Evolutionary conservation across 371 early-diverging fungal species (phyloP).

Genomic region (Mortierella sp.): DNA sequence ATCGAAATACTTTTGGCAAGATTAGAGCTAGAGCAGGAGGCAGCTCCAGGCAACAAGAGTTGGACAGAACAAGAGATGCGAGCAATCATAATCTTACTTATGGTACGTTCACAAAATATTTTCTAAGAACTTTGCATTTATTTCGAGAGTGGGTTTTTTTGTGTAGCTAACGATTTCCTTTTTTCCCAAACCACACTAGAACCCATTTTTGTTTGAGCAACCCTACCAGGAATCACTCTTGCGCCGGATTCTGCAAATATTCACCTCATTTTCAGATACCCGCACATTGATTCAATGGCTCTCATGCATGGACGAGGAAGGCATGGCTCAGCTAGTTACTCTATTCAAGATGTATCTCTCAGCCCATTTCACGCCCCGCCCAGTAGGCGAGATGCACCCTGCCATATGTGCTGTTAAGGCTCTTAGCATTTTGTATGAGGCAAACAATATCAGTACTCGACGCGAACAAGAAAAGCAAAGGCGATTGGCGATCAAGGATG

Average conservation of each 20-base stretch:
- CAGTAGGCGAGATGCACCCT: constrained; percentile 66
- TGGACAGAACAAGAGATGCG: constrained; percentile 57
- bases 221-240: constrained; percentile 63
- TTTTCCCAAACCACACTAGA: constrained; percentile 35
- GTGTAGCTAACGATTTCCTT: background rate
- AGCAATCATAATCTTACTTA: constrained; percentile 59
- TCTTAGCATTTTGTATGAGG: constrained; percentile 70
- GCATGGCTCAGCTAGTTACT: constrained; percentile 47
- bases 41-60: constrained; percentile 5
- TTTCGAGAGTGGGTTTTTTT: background rate
- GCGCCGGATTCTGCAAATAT: constrained; percentile 58
- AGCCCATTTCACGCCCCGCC: constrained; percentile 51
- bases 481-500: constrained; percentile 17
- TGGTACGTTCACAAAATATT: constrained; percentile 41
- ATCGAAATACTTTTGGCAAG: constrained; percentile 68
- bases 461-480: constrained; percentile 29
- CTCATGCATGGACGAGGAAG: constrained; percentile 55
- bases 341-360: constrained; percentile 53
- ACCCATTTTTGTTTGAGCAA: constrained; percentile 64
- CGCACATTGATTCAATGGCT: constrained; percentile 62
- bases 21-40: constrained; percentile 60
- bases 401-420: constrained; percentile 73
- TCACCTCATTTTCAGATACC: constrained; percentile 55
- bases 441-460: constrained; percentile 54
- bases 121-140: background rate